Percentiles rank a stretch among this genome's conserved stretches.
These are phyloP conservation scores for Tricholoma saponaceum DNA, from an alignment of 768 basidiomycete species.

Conservation along the genomic window DNA sequence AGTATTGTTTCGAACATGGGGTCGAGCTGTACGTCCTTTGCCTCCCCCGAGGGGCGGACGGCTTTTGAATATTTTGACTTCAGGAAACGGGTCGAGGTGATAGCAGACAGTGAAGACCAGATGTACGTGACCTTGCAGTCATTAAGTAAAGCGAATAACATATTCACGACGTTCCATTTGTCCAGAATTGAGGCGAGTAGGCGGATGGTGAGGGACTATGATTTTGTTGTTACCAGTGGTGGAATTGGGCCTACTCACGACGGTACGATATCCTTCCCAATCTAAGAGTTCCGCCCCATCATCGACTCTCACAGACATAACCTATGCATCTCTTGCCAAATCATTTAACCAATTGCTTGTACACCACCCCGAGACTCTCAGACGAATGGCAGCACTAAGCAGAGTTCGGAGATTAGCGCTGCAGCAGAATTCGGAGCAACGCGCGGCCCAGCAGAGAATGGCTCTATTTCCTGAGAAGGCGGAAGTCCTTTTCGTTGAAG, in stretches of 20 bases:
- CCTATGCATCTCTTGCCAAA: constrained; percentile 81
- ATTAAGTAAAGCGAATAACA: background rate
- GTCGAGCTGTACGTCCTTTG: constrained; percentile 57
- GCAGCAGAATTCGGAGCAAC: constrained; percentile 71
- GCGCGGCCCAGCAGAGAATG: constrained; percentile 79
- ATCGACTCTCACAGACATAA: constrained; percentile 60
- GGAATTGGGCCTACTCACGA: constrained; percentile 93
- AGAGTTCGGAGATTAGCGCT: constrained; percentile 52
- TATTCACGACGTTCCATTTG: background rate
- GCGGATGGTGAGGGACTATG: constrained; percentile 76
- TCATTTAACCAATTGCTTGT: constrained; percentile 72
- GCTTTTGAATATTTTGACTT: constrained; percentile 19
- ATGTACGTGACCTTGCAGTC: constrained; percentile 51
- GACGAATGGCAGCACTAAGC: constrained; percentile 62
- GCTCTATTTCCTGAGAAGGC: constrained; percentile 79
- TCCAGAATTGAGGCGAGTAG: constrained; percentile 78
- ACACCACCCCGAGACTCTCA: constrained; percentile 75
- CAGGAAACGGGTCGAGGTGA: constrained; percentile 87
- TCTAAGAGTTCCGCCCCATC: background rate
- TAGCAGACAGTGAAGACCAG: constrained; percentile 86
- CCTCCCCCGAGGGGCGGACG: constrained; percentile 1
- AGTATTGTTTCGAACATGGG: constrained; percentile 85
- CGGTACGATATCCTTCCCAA: constrained; percentile 38
- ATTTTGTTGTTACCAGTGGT: constrained; percentile 87
- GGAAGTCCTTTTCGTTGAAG: constrained; percentile 75